A percentile compares a stretch with the other conserved stretches of the same genome.
Conservation (phyloP, 1,284 basidiomycete genomes). For the Malassezia caprae region DNA sequence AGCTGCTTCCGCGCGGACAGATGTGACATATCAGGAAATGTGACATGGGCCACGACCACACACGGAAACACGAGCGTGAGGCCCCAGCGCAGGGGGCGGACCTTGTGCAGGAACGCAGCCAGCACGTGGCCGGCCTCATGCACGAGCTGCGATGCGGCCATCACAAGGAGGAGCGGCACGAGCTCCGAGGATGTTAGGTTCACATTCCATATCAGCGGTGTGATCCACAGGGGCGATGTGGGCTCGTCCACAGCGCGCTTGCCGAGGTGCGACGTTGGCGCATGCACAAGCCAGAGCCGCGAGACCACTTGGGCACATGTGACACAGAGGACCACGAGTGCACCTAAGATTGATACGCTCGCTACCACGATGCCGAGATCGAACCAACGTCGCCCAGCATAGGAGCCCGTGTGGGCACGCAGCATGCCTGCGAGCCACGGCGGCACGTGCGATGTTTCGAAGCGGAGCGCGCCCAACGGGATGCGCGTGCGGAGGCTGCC, state of each 20-base stretch:
- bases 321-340: neutral
- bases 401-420: neutral
- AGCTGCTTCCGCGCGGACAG: neutral
- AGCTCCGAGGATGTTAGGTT: constrained; percentile 5
- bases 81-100: constrained; percentile 10
- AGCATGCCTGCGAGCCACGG: too few relatives aligned
- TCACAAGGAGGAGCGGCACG: neutral
- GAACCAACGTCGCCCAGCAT: neutral
- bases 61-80: constrained; percentile 15
- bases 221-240: neutral
- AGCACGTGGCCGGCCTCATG: constrained; percentile 21
- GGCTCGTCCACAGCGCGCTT: neutral
- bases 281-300: neutral
- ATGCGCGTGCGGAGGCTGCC: neutral
- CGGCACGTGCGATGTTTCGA: neutral
- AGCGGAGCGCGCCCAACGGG: neutral
- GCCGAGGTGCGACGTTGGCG: neutral
- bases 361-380: neutral
- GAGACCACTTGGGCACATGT: neutral
- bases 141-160: constrained; percentile 1
- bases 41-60: constrained; percentile 17
- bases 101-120: constrained; percentile 10
- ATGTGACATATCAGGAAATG: constrained; percentile 2
- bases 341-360: neutral
- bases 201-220: constrained; percentile 11